phyloP scores from a whole-genome alignment of 257 asterid genomes.

The Eucommia ulmoides region DNA sequence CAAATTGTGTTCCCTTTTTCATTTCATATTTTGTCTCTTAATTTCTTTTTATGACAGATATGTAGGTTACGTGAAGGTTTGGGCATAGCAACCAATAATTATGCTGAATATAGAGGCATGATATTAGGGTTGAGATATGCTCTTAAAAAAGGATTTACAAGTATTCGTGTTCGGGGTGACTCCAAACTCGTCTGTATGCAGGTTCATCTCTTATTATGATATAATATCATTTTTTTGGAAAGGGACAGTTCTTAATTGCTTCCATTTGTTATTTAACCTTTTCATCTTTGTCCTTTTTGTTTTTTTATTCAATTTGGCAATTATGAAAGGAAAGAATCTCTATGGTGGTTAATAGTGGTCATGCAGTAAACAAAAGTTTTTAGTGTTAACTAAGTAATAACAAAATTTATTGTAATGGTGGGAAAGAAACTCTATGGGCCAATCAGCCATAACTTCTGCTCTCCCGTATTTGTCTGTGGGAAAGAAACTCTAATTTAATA shows the following conservation, averaged over 20 bases:
- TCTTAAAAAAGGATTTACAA: conserved; percentile 72
- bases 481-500: too few relatives aligned
- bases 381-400: too few relatives aligned
- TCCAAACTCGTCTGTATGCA: conserved; percentile 99
- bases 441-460: too few relatives aligned
- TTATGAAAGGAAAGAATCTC: too few relatives aligned
- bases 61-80: conserved; percentile 90
- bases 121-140: conserved; percentile 85
- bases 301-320: too few relatives aligned
- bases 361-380: too few relatives aligned
- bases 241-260: not conserved
- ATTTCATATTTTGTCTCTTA: not conserved
- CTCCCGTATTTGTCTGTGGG: too few relatives aligned
- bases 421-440: too few relatives aligned
- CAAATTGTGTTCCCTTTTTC: not conserved
- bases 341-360: too few relatives aligned
- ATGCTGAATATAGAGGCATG: conserved; percentile 90
- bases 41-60: conserved; percentile 38
- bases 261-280: not conserved
- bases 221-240: not conserved
- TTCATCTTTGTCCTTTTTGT: too few relatives aligned
- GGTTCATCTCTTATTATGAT: conserved; percentile 27
- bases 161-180: conserved; percentile 88
- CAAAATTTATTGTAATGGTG: too few relatives aligned
- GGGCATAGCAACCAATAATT: conserved; percentile 82